These are phyloP conservation scores for Scopulariopsis brevicaulis DNA, from an alignment of 2,329 filamentous ascomycete species.

Conservation along the genomic window DNA sequence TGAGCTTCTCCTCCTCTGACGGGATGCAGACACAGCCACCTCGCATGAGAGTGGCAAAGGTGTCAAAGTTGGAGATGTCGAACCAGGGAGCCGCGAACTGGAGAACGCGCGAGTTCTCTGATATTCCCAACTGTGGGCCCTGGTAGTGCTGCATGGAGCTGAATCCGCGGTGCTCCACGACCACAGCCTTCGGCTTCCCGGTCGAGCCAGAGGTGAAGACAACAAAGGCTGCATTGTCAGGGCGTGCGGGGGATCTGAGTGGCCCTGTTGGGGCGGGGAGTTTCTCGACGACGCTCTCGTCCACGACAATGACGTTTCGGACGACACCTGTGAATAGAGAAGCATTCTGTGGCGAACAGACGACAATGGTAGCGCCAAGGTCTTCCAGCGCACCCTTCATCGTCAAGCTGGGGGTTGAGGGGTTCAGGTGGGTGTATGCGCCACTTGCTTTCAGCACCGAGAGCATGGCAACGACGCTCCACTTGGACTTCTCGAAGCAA, in stretches of 20 bases:
- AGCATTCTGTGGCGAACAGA: too few species aligned
- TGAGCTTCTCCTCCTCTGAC: conserved; percentile 24
- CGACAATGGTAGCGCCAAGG: too few species aligned
- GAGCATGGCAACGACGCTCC: too few species aligned
- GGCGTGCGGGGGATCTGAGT: neutral
- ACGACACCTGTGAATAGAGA: too few species aligned
- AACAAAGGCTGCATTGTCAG: neutral
- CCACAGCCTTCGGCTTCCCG: neutral
- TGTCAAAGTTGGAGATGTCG: conserved; percentile 15
- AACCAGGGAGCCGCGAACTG: neutral
- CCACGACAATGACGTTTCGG: neutral
- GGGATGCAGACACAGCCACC: conserved; percentile 22
- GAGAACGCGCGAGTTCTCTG: neutral
- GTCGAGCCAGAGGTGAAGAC: neutral
- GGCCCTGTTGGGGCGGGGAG: neutral
- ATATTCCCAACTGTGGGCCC: neutral
- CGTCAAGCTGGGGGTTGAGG: too few species aligned
- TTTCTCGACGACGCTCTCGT: neutral
- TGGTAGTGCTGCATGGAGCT: neutral
- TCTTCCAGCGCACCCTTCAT: too few species aligned
- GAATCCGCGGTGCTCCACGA: conserved; percentile 10
- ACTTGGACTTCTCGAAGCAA: too few species aligned
- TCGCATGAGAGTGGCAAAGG: conserved; percentile 10
- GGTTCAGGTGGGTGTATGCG: too few species aligned
- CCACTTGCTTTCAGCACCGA: too few species aligned